Evolutionary conservation across 148 eudicot genomes (phyloP), one percentile per base, ranked within the genome.

Genomic region (Fallopia convolvulus): DNA sequence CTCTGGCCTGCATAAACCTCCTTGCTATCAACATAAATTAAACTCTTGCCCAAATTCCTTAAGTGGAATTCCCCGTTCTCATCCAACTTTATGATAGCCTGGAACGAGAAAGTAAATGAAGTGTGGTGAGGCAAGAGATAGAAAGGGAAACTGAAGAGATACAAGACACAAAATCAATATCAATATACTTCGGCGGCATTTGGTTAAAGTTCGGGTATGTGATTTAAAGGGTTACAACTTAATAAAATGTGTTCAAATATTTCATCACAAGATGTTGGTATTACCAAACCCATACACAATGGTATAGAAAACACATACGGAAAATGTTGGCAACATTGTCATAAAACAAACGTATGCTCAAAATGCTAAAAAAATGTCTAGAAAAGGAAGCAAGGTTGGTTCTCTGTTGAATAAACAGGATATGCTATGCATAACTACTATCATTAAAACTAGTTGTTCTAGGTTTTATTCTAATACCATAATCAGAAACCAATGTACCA

Each of bases 81-180:
- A 49, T 87, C 94, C 97, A 95, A 82, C 87, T 86, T 91, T 80
- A 94, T 85, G 68, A 85, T 81, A 77, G 92, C 99, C 97, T 92
- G 46, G 44, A 66, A 17, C 4, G 72, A 39, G 44, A 46, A 68
- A 68, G 39, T 36, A 68, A 15, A 68, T 68, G 20, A n/a, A 46
- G 21, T 23, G 21, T 1, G 32, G 9, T 48, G 9, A 73, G 39
- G 3, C 15, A 68, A 33, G 72, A 14, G 30, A 1, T 60, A 60
- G 32, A 60, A 60, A 60, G 58, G 18, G 58, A 14, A 52, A 18
- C 18, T 18, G 20, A 60, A 60, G 66, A 60, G 12, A 21, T 20
- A 20, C 65, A 20, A 8, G 36, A 12, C 10, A 26, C 66, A 20
- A 8, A 20, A 20, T 9, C 32, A 60, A 21, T 60, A 60, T 60